Percentiles rank a stretch among this genome's conserved stretches.
Evolutionary conservation across 2,329 filamentous ascomycete species (phyloP).

Genomic region (Cyclaneusma minus): DNA sequence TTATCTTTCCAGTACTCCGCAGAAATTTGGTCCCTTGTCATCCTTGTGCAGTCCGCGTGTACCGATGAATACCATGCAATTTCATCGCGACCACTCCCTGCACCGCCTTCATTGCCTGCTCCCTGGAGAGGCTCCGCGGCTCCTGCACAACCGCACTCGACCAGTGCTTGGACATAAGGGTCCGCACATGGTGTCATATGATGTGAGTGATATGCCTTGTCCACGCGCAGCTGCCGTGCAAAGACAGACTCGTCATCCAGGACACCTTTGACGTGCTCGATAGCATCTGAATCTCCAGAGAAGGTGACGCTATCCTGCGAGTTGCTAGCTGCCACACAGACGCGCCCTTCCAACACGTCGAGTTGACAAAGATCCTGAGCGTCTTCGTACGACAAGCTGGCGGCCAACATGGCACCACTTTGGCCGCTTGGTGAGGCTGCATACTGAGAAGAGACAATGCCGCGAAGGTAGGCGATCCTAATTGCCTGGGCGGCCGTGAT

Average conservation of each 20-base stretch:
- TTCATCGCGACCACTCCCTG: too few species aligned
- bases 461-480: conserved; percentile 6
- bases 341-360: neutral
- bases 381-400: conserved; percentile 14
- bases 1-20: conserved; percentile 26
- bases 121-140: too few species aligned
- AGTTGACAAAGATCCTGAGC: conserved; percentile 4
- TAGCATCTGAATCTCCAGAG: conserved; percentile 9
- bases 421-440: neutral
- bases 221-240: conserved; percentile 5
- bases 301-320: conserved; percentile 12
- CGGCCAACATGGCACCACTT: conserved; percentile 20
- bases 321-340: conserved; percentile 16
- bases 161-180: conserved; percentile 7
- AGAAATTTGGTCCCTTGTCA: conserved; percentile 13
- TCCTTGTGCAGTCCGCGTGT: too few species aligned
- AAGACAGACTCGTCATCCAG: conserved; percentile 6
- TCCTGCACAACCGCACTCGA: too few species aligned
- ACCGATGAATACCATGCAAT: too few species aligned
- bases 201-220: conserved; percentile 15
- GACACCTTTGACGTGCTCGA: neutral
- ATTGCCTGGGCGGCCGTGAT: too few species aligned
- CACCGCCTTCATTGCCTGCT: too few species aligned
- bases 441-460: conserved; percentile 3
- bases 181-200: conserved; percentile 10